These are phyloP conservation scores for Chenopodium suecicum DNA, from an alignment of 148 eudicot species.

Conservation along the genomic window DNA sequence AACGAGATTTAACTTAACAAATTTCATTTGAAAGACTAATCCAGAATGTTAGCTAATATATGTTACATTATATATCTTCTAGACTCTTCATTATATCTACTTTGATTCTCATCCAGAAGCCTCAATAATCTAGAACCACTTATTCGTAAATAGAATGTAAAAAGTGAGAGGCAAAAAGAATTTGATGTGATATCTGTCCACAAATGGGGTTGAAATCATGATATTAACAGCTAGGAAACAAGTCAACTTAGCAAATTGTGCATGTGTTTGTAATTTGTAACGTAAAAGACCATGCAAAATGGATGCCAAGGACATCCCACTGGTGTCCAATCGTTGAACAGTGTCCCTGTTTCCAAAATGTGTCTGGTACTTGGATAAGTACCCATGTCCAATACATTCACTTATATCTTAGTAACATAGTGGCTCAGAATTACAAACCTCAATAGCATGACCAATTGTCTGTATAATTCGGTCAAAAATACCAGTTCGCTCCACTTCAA, in stretches of 20 bases:
- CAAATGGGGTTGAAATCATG: neutral
- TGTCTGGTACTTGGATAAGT: neutral
- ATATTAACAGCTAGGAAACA: neutral
- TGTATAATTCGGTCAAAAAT: conserved; percentile 92
- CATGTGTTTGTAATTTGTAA: neutral
- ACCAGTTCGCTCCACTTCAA: conserved; percentile 94
- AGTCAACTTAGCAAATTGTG: neutral
- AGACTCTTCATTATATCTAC: conserved; percentile 1
- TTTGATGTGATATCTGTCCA: neutral
- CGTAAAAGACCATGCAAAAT: neutral
- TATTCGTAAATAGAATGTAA: neutral
- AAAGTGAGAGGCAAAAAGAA: neutral
- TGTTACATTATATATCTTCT: neutral
- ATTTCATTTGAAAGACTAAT: neutral
- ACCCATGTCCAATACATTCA: neutral
- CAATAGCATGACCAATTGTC: conserved; percentile 86
- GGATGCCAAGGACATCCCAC: neutral
- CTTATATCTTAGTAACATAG: neutral
- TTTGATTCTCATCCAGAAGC: neutral
- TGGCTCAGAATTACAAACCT: conserved; percentile 48
- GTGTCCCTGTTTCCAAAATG: neutral
- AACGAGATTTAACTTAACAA: conserved; percentile 3
- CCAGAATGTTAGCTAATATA: neutral
- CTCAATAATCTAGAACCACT: neutral
- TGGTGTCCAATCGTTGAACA: neutral